Conservation (phyloP, 73 alveolate species). For the Uronychia setigera region DNA sequence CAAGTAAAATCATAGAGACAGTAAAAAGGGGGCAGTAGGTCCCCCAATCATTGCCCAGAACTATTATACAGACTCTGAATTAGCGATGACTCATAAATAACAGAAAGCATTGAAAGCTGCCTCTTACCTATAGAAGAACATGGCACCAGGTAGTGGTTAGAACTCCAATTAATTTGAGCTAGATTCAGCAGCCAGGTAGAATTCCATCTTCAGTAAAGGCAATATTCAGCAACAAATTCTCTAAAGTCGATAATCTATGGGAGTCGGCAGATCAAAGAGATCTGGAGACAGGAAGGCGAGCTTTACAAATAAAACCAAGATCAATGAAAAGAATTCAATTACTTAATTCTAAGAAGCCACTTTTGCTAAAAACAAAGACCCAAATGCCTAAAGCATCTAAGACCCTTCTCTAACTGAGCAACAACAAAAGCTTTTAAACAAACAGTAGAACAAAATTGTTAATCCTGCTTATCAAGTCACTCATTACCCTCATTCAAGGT, state of each 20-base stretch:
- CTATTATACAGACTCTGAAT: background rate
- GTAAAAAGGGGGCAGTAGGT: background rate
- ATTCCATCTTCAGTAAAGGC: background rate
- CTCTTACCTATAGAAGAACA: background rate
- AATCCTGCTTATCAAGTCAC: constrained; percentile 14
- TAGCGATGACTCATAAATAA: background rate
- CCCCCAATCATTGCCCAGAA: background rate
- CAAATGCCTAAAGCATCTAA: too few species aligned
- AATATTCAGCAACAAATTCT: background rate
- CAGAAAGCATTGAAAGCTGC: background rate
- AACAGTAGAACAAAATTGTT: background rate
- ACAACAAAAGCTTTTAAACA: background rate
- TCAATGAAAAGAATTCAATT: too few species aligned
- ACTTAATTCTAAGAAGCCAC: background rate
- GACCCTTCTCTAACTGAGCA: background rate
- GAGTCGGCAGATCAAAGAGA: background rate
- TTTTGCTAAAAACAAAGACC: too few species aligned
- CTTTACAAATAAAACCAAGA: background rate
- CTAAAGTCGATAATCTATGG: too few species aligned
- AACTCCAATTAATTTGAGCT: background rate
- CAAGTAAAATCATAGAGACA: background rate
- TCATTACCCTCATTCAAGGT: background rate
- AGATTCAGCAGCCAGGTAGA: background rate
- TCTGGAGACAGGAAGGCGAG: background rate
- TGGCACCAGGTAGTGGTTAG: background rate